Base-by-base conservation (phyloP, 2,329 filamentous ascomycete species). In the Didymella sp. region DNA sequence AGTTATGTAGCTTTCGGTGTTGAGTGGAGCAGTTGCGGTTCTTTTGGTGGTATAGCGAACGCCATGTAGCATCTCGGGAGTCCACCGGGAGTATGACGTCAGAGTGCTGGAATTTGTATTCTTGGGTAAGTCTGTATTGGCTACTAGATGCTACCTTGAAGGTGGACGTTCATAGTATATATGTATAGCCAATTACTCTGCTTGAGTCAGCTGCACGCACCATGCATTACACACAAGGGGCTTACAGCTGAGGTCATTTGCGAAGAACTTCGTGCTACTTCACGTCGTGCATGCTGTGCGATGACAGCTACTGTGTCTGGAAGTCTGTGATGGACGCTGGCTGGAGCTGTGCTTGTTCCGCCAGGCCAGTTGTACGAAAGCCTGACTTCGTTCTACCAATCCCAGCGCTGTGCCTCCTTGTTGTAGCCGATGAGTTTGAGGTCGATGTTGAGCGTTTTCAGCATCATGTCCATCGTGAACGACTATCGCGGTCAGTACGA, bases 401-500 rank as follows among this genome's bases (percentile, higher is more conserved):
- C 74, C 87, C 87, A 90, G 68, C 78, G 77, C 69, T 88, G 84
- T 50, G 76, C 72, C 12, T 78, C 72, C 56, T 80, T 79, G 71
- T 88, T 85, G 70, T 84, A 89, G 5, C 87, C 87, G 61, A 90
- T 87, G n/a, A 84, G 68, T 45, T 81, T 76, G 4, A 85, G 73
- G 52, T 89, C 85, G 54, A 90, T 83, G 66, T 88, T 87, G 56
- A 90, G 76, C 27, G 82, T 85, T 62, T 82, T 82, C 15, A 90
- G 79, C 87, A 90, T 89, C 81, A 85, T 85, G 44, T 84, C 85
- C 82, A 90, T 88, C 12, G 86, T 89, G 66, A 89, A 89, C 12
- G 82, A 82, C 85, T 75, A 55, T 3, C 12, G 13, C 30, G 4
- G 41, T 66, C 56, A 69, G 51, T 27, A 27, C 27, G 6, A 13